A percentile compares a stretch with the other conserved stretches of the same genome.
phyloP scores from a whole-genome alignment of 345 rosid species.

The Lumnitzera racemosa region DNA sequence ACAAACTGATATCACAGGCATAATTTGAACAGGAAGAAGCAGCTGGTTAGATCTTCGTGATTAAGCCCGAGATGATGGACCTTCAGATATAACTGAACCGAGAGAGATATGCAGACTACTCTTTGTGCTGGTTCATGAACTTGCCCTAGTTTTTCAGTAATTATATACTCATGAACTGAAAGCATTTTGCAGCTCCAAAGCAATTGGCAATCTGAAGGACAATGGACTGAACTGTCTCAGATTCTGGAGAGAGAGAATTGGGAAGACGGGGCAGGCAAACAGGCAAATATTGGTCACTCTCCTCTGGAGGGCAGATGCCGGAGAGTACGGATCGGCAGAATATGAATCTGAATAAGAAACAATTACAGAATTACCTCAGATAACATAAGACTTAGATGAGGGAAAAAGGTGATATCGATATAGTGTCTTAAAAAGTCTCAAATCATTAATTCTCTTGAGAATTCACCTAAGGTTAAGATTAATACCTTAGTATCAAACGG shows the following conservation, averaged over 20 bases:
- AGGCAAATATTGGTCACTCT: conserved; percentile 50
- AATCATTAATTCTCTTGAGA: background rate
- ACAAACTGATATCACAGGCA: no score
- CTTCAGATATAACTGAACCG: no score
- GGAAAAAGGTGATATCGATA: no score
- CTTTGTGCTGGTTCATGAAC: background rate
- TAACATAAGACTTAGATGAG: no score
- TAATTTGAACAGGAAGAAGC: no score
- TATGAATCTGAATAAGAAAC: conserved; percentile 57
- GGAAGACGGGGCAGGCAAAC: conserved; percentile 83
- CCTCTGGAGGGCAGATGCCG: conserved; percentile 36
- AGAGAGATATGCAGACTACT: background rate
- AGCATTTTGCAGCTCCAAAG: conserved; percentile 49
- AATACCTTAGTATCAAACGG: conserved; percentile 82
- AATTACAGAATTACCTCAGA: background rate
- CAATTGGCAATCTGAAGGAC: conserved; percentile 51
- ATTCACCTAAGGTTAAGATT: background rate
- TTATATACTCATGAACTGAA: conserved; percentile 30
- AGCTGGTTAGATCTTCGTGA: no score
- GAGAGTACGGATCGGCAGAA: conserved; percentile 68
- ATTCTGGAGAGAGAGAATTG: conserved; percentile 39
- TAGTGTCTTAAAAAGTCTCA: background rate
- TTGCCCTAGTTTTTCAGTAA: background rate
- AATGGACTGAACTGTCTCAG: conserved; percentile 42
- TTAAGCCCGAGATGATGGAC: no score